These are phyloP conservation scores for Trichoderma harzianum DNA, from an alignment of 2,329 filamentous ascomycete genomes.

Conservation along the genomic window DNA sequence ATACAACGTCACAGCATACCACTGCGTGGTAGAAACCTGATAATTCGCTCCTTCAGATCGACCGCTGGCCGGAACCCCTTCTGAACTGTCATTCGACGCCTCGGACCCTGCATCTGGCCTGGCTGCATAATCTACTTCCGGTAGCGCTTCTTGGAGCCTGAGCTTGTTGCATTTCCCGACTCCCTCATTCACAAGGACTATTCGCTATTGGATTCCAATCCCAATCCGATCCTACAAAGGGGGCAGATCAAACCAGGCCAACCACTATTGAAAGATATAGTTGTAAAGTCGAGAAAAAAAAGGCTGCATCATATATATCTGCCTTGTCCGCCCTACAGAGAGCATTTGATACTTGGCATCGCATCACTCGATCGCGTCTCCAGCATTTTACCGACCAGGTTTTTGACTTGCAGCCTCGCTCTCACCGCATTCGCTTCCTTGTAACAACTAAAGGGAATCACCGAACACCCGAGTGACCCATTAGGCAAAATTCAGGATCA, in stretches of 20 bases:
- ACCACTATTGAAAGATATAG: background rate
- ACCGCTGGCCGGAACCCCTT: slow-evolving; percentile 15
- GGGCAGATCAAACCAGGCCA: background rate
- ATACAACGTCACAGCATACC: slow-evolving; percentile 9
- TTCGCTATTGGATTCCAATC: slow-evolving; percentile 16
- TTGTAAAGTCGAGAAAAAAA: background rate
- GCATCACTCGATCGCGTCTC: background rate
- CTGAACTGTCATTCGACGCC: background rate
- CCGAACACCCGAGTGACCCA: background rate
- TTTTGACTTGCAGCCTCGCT: background rate
- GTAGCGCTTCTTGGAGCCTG: background rate
- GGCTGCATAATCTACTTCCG: background rate
- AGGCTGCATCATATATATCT: background rate
- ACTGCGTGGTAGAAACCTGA: slow-evolving; percentile 1
- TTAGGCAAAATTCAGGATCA: background rate
- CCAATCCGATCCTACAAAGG: background rate
- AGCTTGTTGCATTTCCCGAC: background rate
- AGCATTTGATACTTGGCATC: slow-evolving; percentile 1
- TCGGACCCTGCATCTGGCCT: background rate
- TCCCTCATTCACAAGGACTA: background rate
- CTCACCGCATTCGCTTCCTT: slow-evolving; percentile 2
- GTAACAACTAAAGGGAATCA: background rate
- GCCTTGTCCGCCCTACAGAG: background rate
- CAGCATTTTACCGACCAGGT: background rate
- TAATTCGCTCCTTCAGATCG: slow-evolving; percentile 4